Evolutionary conservation across 2,329 filamentous ascomycete species (phyloP).

Genomic region (Pseudocercospora cruenta): DNA sequence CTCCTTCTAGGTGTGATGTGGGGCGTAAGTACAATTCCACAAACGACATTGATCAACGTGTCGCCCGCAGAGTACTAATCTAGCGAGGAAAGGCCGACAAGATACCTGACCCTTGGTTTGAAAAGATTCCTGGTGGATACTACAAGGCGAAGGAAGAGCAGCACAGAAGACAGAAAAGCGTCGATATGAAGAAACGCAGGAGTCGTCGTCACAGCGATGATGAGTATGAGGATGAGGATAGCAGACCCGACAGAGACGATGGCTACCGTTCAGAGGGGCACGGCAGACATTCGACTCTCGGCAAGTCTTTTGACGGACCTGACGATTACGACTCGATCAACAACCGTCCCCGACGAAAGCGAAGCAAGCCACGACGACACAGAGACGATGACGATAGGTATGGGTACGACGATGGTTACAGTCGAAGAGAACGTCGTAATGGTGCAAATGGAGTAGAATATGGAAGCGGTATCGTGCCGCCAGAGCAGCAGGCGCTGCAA

Average conservation of each 20-base stretch:
- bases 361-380: constrained; percentile 25
- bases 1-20: constrained; percentile 29
- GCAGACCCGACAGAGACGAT: constrained; percentile 24
- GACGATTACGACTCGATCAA: constrained; percentile 33
- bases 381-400: constrained; percentile 32
- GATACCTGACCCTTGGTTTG: constrained; percentile 44
- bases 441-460: constrained; percentile 17
- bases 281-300: constrained; percentile 11
- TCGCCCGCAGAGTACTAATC: background rate
- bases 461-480: constrained; percentile 22
- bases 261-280: constrained; percentile 29
- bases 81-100: constrained; percentile 35
- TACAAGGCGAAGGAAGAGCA: constrained; percentile 36
- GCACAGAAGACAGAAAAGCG: constrained; percentile 18
- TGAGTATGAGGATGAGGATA: constrained; percentile 31
- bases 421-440: constrained; percentile 15
- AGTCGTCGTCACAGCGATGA: constrained; percentile 34
- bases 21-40: constrained; percentile 23
- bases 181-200: constrained; percentile 26
- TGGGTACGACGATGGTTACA: constrained; percentile 28
- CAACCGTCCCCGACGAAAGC: constrained; percentile 26
- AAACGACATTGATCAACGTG: constrained; percentile 4
- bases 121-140: constrained; percentile 42
- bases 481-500: constrained; percentile 15
- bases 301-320: constrained; percentile 30